A percentile compares a stretch with the other conserved stretches of the same genome.
Evolutionary conservation across 2,329 filamentous ascomycete species (phyloP).

Genomic region (Rhytidhysteron rufulum): DNA sequence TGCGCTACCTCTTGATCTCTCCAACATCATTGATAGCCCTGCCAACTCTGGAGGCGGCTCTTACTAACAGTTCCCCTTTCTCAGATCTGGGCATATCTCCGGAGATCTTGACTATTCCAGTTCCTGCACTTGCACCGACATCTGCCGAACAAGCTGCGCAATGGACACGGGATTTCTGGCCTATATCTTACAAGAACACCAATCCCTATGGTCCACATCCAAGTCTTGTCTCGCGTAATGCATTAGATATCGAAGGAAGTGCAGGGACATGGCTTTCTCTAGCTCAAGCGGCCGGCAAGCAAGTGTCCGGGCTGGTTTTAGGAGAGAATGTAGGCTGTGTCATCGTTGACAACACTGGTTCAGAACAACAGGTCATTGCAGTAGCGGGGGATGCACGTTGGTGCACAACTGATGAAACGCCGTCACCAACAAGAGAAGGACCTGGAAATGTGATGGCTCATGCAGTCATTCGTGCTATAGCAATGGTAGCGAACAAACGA

Average conservation of each 20-base stretch:
- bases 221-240: constrained; percentile 65
- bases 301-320: constrained; percentile 55
- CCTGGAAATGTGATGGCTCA: constrained; percentile 75
- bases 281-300: constrained; percentile 60
- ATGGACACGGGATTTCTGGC: constrained; percentile 78
- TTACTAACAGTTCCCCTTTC: constrained; percentile 37
- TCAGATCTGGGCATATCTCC: constrained; percentile 35
- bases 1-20: constrained; percentile 51
- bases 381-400: constrained; percentile 75
- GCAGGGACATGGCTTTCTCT: constrained; percentile 65
- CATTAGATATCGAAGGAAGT: constrained; percentile 63
- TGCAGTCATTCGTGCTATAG: constrained; percentile 72
- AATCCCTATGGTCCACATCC: constrained; percentile 84
- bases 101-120: constrained; percentile 60
- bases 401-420: constrained; percentile 39
- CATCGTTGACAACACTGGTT: constrained; percentile 58
- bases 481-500: constrained; percentile 68
- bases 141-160: constrained; percentile 69
- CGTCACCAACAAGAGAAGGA: constrained; percentile 22
- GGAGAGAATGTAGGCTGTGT: constrained; percentile 72
- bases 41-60: constrained; percentile 42
- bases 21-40: constrained; percentile 50
- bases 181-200: constrained; percentile 79
- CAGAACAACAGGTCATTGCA: constrained; percentile 57
- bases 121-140: constrained; percentile 70